These are phyloP conservation scores for Candida piceae DNA, from an alignment of 805 yeast genomes.

Conservation along the genomic window DNA sequence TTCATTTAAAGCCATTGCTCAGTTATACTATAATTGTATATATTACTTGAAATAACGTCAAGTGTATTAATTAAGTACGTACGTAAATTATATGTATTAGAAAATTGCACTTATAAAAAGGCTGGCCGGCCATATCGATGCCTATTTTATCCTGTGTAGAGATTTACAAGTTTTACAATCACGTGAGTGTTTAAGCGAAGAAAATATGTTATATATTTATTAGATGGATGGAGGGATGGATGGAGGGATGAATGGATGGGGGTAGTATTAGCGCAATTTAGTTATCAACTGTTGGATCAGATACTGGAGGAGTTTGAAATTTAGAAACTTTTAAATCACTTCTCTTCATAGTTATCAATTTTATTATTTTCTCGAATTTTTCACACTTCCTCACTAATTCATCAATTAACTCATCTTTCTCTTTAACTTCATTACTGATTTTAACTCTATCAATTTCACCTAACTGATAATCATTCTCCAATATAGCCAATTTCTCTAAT, in stretches of 20 bases:
- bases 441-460: not conserved
- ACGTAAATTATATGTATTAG: too few species aligned
- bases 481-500: conserved; percentile 21
- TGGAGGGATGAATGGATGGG: not conserved
- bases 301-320: conserved; percentile 23
- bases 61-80: too few species aligned
- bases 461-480: conserved; percentile 18
- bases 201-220: too few species aligned
- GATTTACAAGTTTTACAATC: too few species aligned
- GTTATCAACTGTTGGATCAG: not conserved
- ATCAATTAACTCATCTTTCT: conserved; percentile 3
- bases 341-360: conserved; percentile 18
- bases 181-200: too few species aligned
- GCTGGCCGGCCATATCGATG: too few species aligned
- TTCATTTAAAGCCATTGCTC: not conserved
- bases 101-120: too few species aligned
- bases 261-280: not conserved
- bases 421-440: not conserved
- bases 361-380: conserved; percentile 20
- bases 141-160: too few species aligned
- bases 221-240: too few species aligned
- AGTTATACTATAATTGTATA: too few species aligned
- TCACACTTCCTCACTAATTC: conserved; percentile 5
- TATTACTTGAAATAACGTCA: too few species aligned
- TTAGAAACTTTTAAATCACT: conserved; percentile 18